A percentile compares a stretch with the other conserved stretches of the same genome.
phyloP scores from a whole-genome alignment of 2,329 filamentous ascomycete genomes.

The Dactylonectria macrodidyma region DNA sequence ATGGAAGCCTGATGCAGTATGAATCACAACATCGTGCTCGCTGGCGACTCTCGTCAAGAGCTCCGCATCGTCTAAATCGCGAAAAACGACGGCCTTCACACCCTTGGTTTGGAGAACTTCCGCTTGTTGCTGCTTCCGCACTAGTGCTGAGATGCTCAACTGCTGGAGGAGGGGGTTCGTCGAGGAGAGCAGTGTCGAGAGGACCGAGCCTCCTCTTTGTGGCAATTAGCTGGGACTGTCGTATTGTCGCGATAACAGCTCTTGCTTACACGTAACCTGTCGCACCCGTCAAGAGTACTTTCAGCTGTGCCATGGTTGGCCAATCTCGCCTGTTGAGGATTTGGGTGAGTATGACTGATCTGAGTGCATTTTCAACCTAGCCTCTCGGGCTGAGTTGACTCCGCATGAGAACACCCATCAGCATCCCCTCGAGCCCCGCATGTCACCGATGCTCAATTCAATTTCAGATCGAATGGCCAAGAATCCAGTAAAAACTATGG shows the following conservation, averaged over 20 bases:
- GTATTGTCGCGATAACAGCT: neutral
- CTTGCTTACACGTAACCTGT: conserved; percentile 27
- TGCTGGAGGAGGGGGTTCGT: neutral
- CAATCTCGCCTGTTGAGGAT: too few species aligned
- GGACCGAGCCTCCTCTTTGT: conserved; percentile 29
- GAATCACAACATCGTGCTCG: conserved; percentile 24
- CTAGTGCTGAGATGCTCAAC: conserved; percentile 18
- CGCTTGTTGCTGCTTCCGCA: conserved; percentile 23
- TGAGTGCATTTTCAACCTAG: too few species aligned
- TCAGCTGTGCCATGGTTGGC: conserved; percentile 5
- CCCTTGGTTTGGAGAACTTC: conserved; percentile 7
- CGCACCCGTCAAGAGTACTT: conserved; percentile 25
- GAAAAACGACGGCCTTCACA: conserved; percentile 14
- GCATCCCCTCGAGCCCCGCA: neutral
- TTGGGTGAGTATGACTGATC: neutral
- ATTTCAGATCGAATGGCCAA: neutral
- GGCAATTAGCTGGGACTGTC: neutral
- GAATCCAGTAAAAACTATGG: neutral
- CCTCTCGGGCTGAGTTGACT: neutral
- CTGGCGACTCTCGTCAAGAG: conserved; percentile 10
- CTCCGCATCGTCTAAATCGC: conserved; percentile 19
- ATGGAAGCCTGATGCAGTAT: conserved; percentile 28
- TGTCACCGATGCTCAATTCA: neutral
- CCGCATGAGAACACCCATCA: neutral
- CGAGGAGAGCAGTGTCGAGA: conserved; percentile 26